Evolutionary conservation across 2,329 filamentous ascomycete genomes (phyloP), one percentile per base, ranked within the genome.

Genomic region (Fusarium ramigenum): DNA sequence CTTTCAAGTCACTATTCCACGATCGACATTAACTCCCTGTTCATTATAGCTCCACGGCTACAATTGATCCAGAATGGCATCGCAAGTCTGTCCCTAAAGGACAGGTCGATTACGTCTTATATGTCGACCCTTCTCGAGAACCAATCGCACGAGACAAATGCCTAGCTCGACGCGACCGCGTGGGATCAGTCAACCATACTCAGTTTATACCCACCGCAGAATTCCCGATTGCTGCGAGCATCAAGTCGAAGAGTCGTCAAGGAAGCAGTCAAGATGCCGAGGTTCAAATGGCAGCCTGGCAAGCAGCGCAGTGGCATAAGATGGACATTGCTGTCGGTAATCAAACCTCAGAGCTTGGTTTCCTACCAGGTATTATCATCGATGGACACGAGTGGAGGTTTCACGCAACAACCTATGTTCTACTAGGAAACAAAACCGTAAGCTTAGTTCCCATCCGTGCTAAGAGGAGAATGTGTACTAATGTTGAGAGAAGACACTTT

Each of bases 1-100:
- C 7, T 18, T 1, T 2, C 2, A 25, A 47, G 19, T 4, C 44
- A 19, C 9, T 1, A 10, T 10, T 28, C 1, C 4, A 50, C 7
- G 16, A 4, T 50, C 32, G 11, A 32, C 3, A 9, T 8, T 50
- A 23, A 34, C 8, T 23, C 7, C 19, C 7, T 49, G 9, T 7
- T 2, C 19, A 15, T 32, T 1, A 5, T 9, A 49, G 28, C 4
- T n/a, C 47, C 4, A 21, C 15, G 4, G 49, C 49, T 14, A 23
- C 16, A 37, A 16, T 52, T 10, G 21, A 52, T 21, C 16, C 32
- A 14, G 23, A n/a, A 7, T 25, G 16, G 15, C 10, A 23, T 36
- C 16, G 10, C 1, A 30, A 39, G 50, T n/a, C 23, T 40, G 4
- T 21, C 36, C 50, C 36, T 14, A 21, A 18, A 28, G 7, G 36